These are phyloP conservation scores for Aspergillus sp. DNA, from an alignment of 2,329 filamentous ascomycete genomes.

Conservation along the genomic window DNA sequence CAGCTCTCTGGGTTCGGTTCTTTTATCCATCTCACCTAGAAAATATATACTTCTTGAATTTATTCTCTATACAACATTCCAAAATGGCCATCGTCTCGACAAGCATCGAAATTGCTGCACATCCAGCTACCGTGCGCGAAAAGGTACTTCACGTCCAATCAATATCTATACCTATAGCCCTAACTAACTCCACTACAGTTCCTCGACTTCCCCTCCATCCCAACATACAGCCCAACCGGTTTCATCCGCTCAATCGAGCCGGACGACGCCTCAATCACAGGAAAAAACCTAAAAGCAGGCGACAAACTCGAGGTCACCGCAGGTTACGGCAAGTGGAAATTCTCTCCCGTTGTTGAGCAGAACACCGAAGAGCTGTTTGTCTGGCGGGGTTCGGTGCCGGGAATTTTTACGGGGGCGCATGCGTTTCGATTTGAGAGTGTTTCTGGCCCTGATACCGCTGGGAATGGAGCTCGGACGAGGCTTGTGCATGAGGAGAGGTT, in stretches of 20 bases:
- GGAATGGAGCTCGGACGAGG: neutral
- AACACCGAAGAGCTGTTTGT: neutral
- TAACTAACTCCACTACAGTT: slow-evolving; percentile 1
- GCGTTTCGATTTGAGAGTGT: slow-evolving; percentile 6
- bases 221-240: slow-evolving; percentile 5
- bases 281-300: slow-evolving; percentile 2
- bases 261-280: neutral
- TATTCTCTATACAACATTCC: neutral
- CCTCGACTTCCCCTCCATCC: slow-evolving; percentile 10
- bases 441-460: neutral
- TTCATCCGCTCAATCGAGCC: slow-evolving; percentile 7
- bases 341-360: neutral
- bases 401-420: slow-evolving; percentile 9
- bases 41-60: neutral
- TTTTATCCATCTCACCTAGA: neutral
- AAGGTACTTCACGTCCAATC: slow-evolving; percentile 2
- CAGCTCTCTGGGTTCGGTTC: neutral
- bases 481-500: slow-evolving; percentile 12
- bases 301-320: slow-evolving; percentile 1
- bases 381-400: slow-evolving; percentile 5
- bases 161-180: neutral
- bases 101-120: slow-evolving; percentile 10
- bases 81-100: slow-evolving; percentile 5
- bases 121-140: slow-evolving; percentile 4
- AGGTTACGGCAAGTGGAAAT: slow-evolving; percentile 13